Evolutionary conservation across 495 filamentous ascomycete genomes (phyloP).

Genomic region (Hypomontagnella monticulosa): DNA sequence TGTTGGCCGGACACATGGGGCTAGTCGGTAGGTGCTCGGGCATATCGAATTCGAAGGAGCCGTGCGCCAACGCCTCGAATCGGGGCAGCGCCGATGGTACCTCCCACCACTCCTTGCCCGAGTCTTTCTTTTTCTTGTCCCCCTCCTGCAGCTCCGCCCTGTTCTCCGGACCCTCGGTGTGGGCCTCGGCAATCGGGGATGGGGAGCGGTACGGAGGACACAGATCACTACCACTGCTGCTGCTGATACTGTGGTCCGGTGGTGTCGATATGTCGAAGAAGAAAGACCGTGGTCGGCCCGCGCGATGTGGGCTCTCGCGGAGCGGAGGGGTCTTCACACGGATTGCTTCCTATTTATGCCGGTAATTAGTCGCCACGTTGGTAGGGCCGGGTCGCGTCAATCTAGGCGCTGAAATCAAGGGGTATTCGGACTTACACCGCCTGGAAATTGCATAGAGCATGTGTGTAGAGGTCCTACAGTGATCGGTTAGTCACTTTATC

Average conservation of each 20-base stretch:
- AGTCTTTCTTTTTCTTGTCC: constrained; percentile 16
- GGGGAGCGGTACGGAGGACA: neutral
- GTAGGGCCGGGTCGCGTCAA: neutral
- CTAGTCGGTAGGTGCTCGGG: constrained; percentile 73
- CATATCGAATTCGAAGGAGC: constrained; percentile 61
- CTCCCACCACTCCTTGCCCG: constrained; percentile 46
- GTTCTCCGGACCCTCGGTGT: constrained; percentile 33
- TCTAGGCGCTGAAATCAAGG: neutral
- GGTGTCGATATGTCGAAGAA: constrained; percentile 58
- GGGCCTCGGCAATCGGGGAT: constrained; percentile 8
- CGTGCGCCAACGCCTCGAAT: constrained; percentile 8
- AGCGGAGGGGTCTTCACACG: constrained; percentile 60
- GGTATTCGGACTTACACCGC: constrained; percentile 40
- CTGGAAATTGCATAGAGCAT: constrained; percentile 35
- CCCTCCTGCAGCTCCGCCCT: constrained; percentile 17
- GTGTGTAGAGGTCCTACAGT: constrained; percentile 8
- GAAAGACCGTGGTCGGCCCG: constrained; percentile 51
- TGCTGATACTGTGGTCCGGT: neutral
- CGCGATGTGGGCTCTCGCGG: constrained; percentile 37
- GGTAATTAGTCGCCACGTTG: neutral
- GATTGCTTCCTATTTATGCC: constrained; percentile 54
- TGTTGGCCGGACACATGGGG: constrained; percentile 70
- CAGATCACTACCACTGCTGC: neutral
- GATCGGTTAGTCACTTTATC: neutral
- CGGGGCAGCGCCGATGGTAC: constrained; percentile 33